Conservation (phyloP, 2,329 filamentous ascomycete species). For the Exophiala sp. region DNA sequence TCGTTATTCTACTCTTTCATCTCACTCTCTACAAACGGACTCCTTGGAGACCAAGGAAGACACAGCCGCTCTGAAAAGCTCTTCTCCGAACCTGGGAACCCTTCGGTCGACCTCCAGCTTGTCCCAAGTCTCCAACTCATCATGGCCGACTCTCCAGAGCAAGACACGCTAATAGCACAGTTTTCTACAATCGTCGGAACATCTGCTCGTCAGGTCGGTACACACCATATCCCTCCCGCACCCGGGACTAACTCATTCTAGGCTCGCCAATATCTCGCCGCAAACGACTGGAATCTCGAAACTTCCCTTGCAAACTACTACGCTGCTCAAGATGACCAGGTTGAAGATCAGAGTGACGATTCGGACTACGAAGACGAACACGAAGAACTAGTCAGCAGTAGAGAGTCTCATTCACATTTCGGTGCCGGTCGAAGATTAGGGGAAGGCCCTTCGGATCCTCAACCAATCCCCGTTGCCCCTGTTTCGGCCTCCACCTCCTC, state of each 20-base stretch:
- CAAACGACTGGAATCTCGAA: conserved; percentile 61
- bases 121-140: conserved; percentile 3
- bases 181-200: conserved; percentile 54
- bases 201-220: conserved; percentile 45
- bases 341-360: conserved; percentile 23
- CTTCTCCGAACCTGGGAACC: not conserved
- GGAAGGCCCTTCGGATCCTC: conserved; percentile 28
- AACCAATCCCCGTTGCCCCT: conserved; percentile 29
- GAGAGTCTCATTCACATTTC: conserved; percentile 17
- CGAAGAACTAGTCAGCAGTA: conserved; percentile 23
- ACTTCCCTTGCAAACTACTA: conserved; percentile 59
- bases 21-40: too few relatives aligned
- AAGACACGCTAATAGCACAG: conserved; percentile 45
- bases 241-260: conserved; percentile 33
- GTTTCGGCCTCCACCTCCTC: conserved; percentile 31
- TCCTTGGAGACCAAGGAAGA: too few relatives aligned
- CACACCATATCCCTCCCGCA: not conserved
- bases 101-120: conserved; percentile 7
- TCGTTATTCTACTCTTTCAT: too few relatives aligned
- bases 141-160: conserved; percentile 22
- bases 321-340: conserved; percentile 39
- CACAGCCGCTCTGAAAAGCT: too few relatives aligned
- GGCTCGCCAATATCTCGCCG: conserved; percentile 62
- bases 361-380: conserved; percentile 31
- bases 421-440: conserved; percentile 34